Evolutionary conservation across 306 rosid genomes (phyloP), one percentile per base, ranked within the genome.

Genomic region (Sicyos edulis): DNA sequence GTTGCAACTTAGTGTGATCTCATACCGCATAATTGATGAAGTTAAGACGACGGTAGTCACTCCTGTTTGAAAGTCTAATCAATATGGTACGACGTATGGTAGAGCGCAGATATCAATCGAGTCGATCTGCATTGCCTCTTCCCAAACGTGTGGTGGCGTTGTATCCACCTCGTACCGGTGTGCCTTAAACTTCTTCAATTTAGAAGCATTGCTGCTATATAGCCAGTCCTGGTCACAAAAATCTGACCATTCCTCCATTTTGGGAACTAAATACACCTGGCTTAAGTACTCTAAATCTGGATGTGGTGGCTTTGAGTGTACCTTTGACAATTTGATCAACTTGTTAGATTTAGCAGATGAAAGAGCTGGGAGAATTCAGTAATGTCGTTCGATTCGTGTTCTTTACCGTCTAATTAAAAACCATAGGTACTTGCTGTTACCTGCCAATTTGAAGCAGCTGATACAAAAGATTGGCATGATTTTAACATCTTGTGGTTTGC

Each of bases 1-100:
- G 10, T 40, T 40, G 45, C 16, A 62, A 32, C 50, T 62, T 17
- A 19, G 68, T 61, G 68, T 62, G 16, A 37, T 34, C 12, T 62
- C 49, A n/a, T 62, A 29, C 22, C 37, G 69, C 34, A 50, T 37
- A 37, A 17, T 40, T 26, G 52, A 63, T 1, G 29, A 13, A 63
- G 70, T 9, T 37, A 37, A 63, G 70, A 63, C 1, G 52, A 37
- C 22, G n/a, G 8, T 64, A 10, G 20, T 42, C 1, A 26, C 26
- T 17, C 5, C 42, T 10, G 7, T 22, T 59, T 11, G 65, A 32
- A 59, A 8, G 4, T 22, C 26, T 22, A 57, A 57, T 93, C 85
- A 91, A 79, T 91, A 88, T 9, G 97, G 99, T 80, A 93, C 74
- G 55, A 93, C 99, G 75, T 90, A 93, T 0, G 99, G 99, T 76